A percentile compares a stretch with the other conserved stretches of the same genome.
These are phyloP conservation scores for Fraxinus dipetala DNA, from an alignment of 305 asterid species.

Conservation along the genomic window DNA sequence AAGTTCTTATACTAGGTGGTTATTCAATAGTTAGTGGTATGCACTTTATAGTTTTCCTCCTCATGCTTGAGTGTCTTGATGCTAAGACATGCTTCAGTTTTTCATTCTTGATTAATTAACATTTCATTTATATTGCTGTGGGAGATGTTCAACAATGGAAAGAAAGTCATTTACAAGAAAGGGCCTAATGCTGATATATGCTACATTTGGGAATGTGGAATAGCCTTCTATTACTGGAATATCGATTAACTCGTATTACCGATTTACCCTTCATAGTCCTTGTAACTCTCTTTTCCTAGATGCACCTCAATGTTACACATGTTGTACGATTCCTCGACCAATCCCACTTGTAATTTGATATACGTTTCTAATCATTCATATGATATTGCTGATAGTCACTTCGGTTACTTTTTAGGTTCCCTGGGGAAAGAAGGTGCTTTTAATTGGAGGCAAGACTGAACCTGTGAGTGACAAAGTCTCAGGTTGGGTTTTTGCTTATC, in stretches of 20 bases:
- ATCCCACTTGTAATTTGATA: conserved; percentile 12
- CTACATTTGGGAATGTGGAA: not conserved
- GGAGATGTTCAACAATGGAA: not conserved
- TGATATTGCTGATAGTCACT: not conserved
- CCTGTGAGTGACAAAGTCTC: conserved; percentile 80
- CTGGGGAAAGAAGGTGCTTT: conserved; percentile 94
- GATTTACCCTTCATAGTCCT: not conserved
- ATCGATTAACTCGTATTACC: not conserved
- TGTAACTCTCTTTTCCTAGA: conserved; percentile 9
- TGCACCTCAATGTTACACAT: conserved; percentile 2
- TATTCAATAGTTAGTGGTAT: not conserved
- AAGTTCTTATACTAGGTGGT: not conserved
- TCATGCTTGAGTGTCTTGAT: not conserved
- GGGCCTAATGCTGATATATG: not conserved
- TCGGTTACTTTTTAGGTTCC: conserved; percentile 58
- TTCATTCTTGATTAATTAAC: not conserved
- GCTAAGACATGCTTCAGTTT: conserved; percentile 4
- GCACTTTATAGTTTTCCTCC: not conserved
- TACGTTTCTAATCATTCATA: conserved; percentile 6
- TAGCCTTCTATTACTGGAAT: not conserved
- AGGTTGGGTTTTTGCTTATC: conserved; percentile 46
- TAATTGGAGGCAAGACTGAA: conserved; percentile 91
- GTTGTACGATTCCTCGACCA: not conserved
- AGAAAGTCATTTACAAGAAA: not conserved
- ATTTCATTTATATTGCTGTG: not conserved